These are phyloP conservation scores for Wickerhamiella australiensis DNA, from an alignment of 805 yeast species.

Conservation along the genomic window DNA sequence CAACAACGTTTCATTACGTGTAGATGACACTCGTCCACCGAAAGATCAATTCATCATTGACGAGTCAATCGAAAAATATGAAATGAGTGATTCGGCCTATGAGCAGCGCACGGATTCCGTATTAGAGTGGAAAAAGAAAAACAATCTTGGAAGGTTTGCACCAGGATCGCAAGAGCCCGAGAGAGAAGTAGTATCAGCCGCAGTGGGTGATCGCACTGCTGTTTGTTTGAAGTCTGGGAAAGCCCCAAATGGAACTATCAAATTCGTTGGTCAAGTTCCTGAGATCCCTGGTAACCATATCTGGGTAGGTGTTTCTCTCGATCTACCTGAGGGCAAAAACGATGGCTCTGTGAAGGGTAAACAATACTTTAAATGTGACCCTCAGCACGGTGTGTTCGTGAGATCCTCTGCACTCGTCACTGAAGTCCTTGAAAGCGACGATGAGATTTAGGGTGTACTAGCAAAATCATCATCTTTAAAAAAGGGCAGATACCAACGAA, in stretches of 20 bases:
- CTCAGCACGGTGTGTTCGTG: slow-evolving; percentile 65
- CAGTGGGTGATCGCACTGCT: slow-evolving; percentile 23
- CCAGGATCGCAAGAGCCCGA: slow-evolving; percentile 26
- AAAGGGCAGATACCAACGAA: no score
- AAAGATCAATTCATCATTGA: slow-evolving; percentile 26
- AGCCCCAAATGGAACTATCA: slow-evolving; percentile 57
- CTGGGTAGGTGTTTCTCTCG: slow-evolving; percentile 83
- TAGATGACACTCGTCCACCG: slow-evolving; percentile 33
- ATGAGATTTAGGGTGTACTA: slow-evolving; percentile 21
- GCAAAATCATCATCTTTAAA: no score
- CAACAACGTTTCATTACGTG: slow-evolving; percentile 37
- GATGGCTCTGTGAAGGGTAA: slow-evolving; percentile 60
- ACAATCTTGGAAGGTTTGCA: slow-evolving; percentile 56
- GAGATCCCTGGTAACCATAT: slow-evolving; percentile 33
- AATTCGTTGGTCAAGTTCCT: slow-evolving; percentile 55
- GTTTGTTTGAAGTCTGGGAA: slow-evolving; percentile 24
- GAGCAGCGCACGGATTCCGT: slow-evolving; percentile 50
- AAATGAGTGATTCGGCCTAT: slow-evolving; percentile 51
- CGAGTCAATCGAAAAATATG: slow-evolving; percentile 32
- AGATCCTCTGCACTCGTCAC: slow-evolving; percentile 39
- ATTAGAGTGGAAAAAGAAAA: slow-evolving; percentile 59
- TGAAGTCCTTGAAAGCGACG: slow-evolving; percentile 39
- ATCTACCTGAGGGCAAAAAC: slow-evolving; percentile 78
- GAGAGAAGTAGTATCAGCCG: slow-evolving; percentile 12
- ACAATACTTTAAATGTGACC: slow-evolving; percentile 43